Conservation (phyloP, 2,329 filamentous ascomycete genomes). For the Microdochium bolleyi region DNA sequence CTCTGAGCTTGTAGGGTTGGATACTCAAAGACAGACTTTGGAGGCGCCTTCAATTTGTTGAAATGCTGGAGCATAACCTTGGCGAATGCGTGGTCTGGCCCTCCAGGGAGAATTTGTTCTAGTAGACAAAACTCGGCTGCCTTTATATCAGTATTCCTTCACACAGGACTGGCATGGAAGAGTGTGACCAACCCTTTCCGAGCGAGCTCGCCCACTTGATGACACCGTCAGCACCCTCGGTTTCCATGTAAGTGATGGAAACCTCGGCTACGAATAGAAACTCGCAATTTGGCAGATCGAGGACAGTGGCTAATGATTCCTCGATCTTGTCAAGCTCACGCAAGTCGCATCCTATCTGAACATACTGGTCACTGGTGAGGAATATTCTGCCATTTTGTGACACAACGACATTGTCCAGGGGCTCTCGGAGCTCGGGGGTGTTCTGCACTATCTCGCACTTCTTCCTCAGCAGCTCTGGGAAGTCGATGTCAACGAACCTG, state of each 20-base stretch:
- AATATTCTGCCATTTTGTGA: slow-evolving; percentile 18
- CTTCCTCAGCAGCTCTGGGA: slow-evolving; percentile 67
- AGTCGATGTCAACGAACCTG: slow-evolving; percentile 80
- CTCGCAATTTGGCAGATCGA: slow-evolving; percentile 49
- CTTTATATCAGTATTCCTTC: background rate
- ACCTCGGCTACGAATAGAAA: slow-evolving; percentile 85
- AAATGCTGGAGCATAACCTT: slow-evolving; percentile 81
- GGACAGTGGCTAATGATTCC: slow-evolving; percentile 45
- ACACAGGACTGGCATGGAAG: background rate
- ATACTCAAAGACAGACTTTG: slow-evolving; percentile 68
- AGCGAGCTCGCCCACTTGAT: slow-evolving; percentile 71
- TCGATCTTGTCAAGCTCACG: slow-evolving; percentile 57
- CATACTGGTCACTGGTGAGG: slow-evolving; percentile 62
- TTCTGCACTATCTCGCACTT: slow-evolving; percentile 62
- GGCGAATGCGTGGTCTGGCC: slow-evolving; percentile 73
- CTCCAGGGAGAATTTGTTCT: slow-evolving; percentile 79
- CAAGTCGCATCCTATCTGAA: slow-evolving; percentile 76
- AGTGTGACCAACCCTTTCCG: slow-evolving; percentile 47
- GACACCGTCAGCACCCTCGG: slow-evolving; percentile 61
- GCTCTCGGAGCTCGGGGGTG: slow-evolving; percentile 49
- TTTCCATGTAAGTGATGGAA: slow-evolving; percentile 84
- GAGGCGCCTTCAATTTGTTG: slow-evolving; percentile 67
- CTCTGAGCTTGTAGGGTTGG: slow-evolving; percentile 58
- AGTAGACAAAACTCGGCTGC: slow-evolving; percentile 75
- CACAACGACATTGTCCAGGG: slow-evolving; percentile 41